Percentiles rank a stretch among this genome's conserved stretches.
These are phyloP conservation scores for Botrytis tulipae DNA, from an alignment of 2,329 filamentous ascomycete species.

Conservation along the genomic window DNA sequence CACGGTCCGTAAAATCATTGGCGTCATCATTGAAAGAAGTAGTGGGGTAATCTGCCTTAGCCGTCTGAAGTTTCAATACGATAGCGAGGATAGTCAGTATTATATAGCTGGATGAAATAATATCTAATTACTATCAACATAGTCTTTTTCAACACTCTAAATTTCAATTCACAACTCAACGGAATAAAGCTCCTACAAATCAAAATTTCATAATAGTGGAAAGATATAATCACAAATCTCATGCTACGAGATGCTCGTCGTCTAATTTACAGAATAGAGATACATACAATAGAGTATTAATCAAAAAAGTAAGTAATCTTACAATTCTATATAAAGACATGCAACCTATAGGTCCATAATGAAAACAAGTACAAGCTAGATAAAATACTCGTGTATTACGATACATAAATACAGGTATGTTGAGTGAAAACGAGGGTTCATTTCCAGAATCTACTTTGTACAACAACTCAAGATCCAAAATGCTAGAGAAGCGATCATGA, in stretches of 20 bases:
- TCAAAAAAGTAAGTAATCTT: background rate
- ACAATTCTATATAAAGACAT: background rate
- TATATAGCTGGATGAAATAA: background rate
- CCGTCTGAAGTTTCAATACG: background rate
- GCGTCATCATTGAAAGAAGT: background rate
- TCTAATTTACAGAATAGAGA: background rate
- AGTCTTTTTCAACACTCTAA: background rate
- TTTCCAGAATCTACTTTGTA: background rate
- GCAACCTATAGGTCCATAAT: background rate
- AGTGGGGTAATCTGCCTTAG: background rate
- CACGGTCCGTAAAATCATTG: background rate
- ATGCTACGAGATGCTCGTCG: background rate
- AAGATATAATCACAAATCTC: background rate
- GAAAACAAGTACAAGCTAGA: background rate
- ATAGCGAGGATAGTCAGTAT: background rate
- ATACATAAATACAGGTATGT: background rate
- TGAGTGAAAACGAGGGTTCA: background rate
- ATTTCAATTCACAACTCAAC: background rate
- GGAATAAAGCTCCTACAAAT: background rate
- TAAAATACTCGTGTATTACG: accelerated
- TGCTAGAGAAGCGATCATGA: background rate
- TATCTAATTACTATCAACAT: background rate
- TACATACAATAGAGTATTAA: background rate
- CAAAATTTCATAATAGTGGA: background rate
- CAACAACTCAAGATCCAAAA: background rate